These are phyloP conservation scores for Pythium grandisporangium DNA, from an alignment of 352 stramenopile genomes.

Conservation along the genomic window DNA sequence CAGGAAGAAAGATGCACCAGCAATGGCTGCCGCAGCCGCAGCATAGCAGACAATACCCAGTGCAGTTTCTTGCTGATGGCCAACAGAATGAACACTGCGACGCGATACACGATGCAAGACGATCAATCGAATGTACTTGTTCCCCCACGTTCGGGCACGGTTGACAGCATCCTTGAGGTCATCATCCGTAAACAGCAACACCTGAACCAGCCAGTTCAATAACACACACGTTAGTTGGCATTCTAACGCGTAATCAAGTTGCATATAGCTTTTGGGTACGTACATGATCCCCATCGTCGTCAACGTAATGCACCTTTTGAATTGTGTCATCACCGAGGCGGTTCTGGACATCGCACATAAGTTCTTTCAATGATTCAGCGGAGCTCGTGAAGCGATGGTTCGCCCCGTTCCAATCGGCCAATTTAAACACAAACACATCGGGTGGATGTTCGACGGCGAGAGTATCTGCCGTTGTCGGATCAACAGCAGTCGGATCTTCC, in stretches of 20 bases:
- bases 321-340: slow-evolving; percentile 70
- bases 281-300: slow-evolving; percentile 78
- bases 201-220: slow-evolving; percentile 12
- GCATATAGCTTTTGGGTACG: no score
- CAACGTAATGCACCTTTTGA: slow-evolving; percentile 66
- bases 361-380: slow-evolving; percentile 56
- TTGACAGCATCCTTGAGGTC: slow-evolving; percentile 78
- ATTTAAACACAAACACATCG: slow-evolving; percentile 75
- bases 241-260: no score
- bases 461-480: slow-evolving; percentile 15
- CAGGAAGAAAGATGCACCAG: slow-evolving; percentile 68
- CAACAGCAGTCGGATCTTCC: neutral
- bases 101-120: slow-evolving; percentile 36
- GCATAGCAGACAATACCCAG: slow-evolving; percentile 77
- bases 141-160: slow-evolving; percentile 64
- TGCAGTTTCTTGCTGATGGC: slow-evolving; percentile 35
- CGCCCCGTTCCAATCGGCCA: slow-evolving; percentile 71
- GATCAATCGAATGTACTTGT: slow-evolving; percentile 78
- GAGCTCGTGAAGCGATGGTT: slow-evolving; percentile 84
- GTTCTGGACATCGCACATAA: slow-evolving; percentile 63
- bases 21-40: slow-evolving; percentile 62
- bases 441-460: slow-evolving; percentile 15
- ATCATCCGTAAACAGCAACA: slow-evolving; percentile 70
- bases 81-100: slow-evolving; percentile 11
- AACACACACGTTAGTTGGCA: slow-evolving; percentile 1